Evolutionary conservation across 139 green algal species (phyloP).

Genomic region (Picochlorum sp.): DNA sequence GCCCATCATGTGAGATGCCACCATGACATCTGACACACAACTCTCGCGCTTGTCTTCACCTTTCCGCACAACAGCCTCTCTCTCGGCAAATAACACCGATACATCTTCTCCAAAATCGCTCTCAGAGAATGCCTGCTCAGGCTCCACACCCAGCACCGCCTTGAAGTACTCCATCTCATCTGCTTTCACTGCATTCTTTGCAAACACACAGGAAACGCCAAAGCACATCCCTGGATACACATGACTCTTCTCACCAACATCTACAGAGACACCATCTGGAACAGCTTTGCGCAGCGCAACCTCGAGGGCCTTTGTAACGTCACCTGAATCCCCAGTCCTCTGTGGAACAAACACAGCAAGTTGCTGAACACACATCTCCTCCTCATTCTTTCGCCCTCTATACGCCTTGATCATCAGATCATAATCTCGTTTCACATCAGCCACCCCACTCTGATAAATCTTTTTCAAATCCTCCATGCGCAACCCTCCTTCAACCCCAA

Average conservation of each 20-base stretch:
- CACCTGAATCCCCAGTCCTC: too few species aligned
- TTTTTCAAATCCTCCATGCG: slow-evolving; percentile 15
- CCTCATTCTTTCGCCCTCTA: not conserved
- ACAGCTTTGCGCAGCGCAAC: too few species aligned
- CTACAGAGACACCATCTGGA: too few species aligned
- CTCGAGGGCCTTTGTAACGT: too few species aligned
- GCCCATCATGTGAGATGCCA: slow-evolving; percentile 2
- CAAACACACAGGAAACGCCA: slow-evolving; percentile 6
- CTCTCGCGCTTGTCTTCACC: not conserved
- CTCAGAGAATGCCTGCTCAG: slow-evolving; percentile 18
- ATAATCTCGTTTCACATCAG: slow-evolving; percentile 22
- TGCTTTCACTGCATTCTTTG: not conserved
- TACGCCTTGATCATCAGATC: slow-evolving; percentile 6
- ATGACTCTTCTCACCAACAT: too few species aligned
- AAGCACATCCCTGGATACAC: not conserved
- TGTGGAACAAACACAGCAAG: too few species aligned
- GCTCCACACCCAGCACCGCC: slow-evolving; percentile 17
- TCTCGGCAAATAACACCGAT: not conserved
- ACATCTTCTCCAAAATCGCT: slow-evolving; percentile 16
- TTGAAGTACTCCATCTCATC: slow-evolving; percentile 22
- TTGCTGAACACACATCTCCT: too few species aligned
- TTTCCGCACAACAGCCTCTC: too few species aligned
- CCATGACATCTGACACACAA: slow-evolving; percentile 11
- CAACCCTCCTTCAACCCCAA: slow-evolving; percentile 14
- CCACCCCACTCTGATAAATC: slow-evolving; percentile 23